Conservation (phyloP, 768 basidiomycete genomes). For the Floccularia luteovirens region DNA sequence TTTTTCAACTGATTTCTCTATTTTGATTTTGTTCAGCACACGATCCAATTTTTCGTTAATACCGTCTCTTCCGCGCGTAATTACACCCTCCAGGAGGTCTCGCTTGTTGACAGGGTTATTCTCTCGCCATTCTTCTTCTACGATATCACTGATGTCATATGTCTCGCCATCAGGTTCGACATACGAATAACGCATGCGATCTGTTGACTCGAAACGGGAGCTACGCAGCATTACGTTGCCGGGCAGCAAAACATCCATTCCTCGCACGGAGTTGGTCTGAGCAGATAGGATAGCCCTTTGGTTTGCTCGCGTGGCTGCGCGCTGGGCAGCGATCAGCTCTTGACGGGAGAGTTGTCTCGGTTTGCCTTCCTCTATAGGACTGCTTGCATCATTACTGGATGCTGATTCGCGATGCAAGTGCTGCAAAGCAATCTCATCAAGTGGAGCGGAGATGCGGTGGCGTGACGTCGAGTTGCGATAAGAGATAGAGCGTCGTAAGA, state of each 20-base stretch:
- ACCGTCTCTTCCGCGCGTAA: constrained; percentile 49
- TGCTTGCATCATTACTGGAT: constrained; percentile 39
- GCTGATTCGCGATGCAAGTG: constrained; percentile 63
- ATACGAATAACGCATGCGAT: constrained; percentile 88
- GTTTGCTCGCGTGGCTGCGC: constrained; percentile 78
- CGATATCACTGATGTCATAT: constrained; percentile 88
- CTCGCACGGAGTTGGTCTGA: constrained; percentile 77
- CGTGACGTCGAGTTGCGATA: constrained; percentile 69
- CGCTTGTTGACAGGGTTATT: constrained; percentile 30
- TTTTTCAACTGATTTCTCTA: constrained; percentile 47
- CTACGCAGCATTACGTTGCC: constrained; percentile 84
- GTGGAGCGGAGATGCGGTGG: constrained; percentile 63
- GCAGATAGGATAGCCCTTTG: constrained; percentile 79
- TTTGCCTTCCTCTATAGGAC: constrained; percentile 17
- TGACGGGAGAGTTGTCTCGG: constrained; percentile 51
- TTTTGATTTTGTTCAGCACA: constrained; percentile 70
- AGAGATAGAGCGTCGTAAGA: constrained; percentile 75
- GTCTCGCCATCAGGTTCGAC: constrained; percentile 87
- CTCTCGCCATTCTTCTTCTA: constrained; percentile 83
- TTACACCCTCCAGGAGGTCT: constrained; percentile 65
- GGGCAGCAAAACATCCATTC: constrained; percentile 83
- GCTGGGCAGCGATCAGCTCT: constrained; percentile 91
- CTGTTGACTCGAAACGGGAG: constrained; percentile 61
- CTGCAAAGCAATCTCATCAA: constrained; percentile 79
- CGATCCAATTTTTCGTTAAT: constrained; percentile 66